Base-by-base conservation (phyloP, 2,329 filamentous ascomycete genomes). In the Blastomyces emzantsi region DNA sequence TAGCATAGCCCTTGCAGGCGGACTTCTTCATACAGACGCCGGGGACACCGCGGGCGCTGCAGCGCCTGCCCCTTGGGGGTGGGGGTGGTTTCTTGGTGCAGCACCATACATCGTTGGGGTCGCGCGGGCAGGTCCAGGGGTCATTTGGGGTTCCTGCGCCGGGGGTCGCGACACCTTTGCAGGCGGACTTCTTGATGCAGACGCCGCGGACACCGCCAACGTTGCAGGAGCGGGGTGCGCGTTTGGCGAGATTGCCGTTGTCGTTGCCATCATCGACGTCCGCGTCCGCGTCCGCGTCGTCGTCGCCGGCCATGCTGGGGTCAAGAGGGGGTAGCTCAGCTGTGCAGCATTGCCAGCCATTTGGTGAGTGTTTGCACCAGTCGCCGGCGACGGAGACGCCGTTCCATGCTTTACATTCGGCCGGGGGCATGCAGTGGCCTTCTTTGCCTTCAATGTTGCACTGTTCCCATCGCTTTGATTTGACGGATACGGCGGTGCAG, bases 291-390 rank as follows among this genome's bases (percentile, higher is more conserved):
- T 36, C 8, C 7, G 33, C 36, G 43, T 22, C 58, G n/a, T 33
- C 43, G 11, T 49, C 43, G n/a, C n/a, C 28, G 3, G 39, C 22
- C 28, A 47, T 47, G 43, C 36, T 49, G 43, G 57, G 25, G 5
- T 60, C 25, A 19, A 33, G 25, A n/a, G 30, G 11, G 45, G 58
- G 43, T 1, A 60, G 58, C 36, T 60, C 25, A 19, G 41, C 28
- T 22, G 45, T 49, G 58, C 58, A 60, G 28, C 43, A 60, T 49
- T 60, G 58, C 58, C 58, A 60, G 41, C 43, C 43, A 43, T 30
- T 11, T 36, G 58, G 58, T 9, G 58, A 60, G 28, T 60, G 25
- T 28, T 33, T 28, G n/a, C 58, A 60, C 25, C 15, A 36, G 25
- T 49, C 43, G 6, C 58, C 58, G 17, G 58, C 58, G 17, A 60